Evolutionary conservation across 139 green algal species (phyloP), one percentile per base, ranked within the genome.

Genomic region (Chlamydomonas urium): DNA sequence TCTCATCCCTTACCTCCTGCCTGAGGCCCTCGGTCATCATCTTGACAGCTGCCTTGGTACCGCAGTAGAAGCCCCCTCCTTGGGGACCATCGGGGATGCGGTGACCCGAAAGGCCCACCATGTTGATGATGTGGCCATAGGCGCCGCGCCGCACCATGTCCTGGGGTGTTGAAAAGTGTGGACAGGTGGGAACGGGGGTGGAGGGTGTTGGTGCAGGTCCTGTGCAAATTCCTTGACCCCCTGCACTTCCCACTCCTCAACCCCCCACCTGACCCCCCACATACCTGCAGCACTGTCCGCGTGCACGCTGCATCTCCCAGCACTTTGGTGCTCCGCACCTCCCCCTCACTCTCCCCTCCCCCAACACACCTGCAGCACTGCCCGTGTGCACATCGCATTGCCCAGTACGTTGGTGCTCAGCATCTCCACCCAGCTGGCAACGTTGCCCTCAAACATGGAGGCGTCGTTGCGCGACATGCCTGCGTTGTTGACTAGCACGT

Each of bases 71-170:
- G 28, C 75, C 78, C 24, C 78, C 78, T 29, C 83, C 83, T 59
- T 69, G 35, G 8, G 76, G 80, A n/a, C 73, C 83, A 42, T 85
- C 81, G 1, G 84, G 77, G 35, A 90, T 86, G 65, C 86, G 79
- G 71, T 92, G 86, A 19, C 83, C 88, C 28, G 58, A 72, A 2
- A 90, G 79, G 19, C 82, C 88, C 29, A 84, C 78, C 69, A 96
- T 83, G 79, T 93, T 89, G 74, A 96, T 85, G 58, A 96, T 81
- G 74, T 94, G 89, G 3, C 90, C 90, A 63, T 74, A 90, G 45
- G 63, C 60, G 8, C 59, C 67, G 45, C 86, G 79, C 17, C 74
- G 71, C 60, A 73, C 73, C 90, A 96, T 94, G 76, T 92, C 82
- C 79, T 87, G 78, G n/a, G n/a, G n/a, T n/a, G n/a, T n/a, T n/a